Evolutionary conservation across 2,329 filamentous ascomycete species (phyloP).

Genomic region (Diaporthe citriasiana): DNA sequence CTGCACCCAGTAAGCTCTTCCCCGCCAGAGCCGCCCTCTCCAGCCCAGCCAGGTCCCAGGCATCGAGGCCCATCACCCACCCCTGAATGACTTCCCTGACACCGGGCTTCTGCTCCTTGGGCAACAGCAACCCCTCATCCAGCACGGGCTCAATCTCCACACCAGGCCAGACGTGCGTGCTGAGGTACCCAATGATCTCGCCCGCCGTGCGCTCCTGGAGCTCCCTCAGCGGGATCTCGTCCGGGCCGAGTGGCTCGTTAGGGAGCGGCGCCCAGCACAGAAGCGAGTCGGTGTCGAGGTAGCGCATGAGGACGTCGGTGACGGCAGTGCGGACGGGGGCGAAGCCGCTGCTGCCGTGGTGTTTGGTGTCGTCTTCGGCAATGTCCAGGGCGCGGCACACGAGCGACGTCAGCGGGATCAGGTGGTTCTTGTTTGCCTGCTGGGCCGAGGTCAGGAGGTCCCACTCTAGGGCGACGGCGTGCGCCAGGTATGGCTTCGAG

Average conservation of each 20-base stretch:
- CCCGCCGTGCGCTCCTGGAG: conserved; percentile 79
- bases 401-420: conserved; percentile 91
- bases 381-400: conserved; percentile 88
- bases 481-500: conserved; percentile 84
- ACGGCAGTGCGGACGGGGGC: conserved; percentile 74
- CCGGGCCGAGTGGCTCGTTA: conserved; percentile 61
- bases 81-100: conserved; percentile 83
- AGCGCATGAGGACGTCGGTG: conserved; percentile 79
- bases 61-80: conserved; percentile 80
- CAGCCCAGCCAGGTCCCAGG: conserved; percentile 88
- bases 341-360: conserved; percentile 45
- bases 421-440: conserved; percentile 87
- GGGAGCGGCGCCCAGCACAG: conserved; percentile 85
- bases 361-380: conserved; percentile 71
- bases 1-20: conserved; percentile 87
- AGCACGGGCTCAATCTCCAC: conserved; percentile 84
- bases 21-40: conserved; percentile 87
- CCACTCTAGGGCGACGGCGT: conserved; percentile 93
- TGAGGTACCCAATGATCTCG: conserved; percentile 80
- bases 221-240: conserved; percentile 74
- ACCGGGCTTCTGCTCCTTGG: conserved; percentile 77
- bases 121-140: conserved; percentile 82
- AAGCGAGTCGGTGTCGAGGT: conserved; percentile 91
- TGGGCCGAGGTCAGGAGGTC: conserved; percentile 85
- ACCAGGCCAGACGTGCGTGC: conserved; percentile 84